A percentile compares a stretch with the other conserved stretches of the same genome.
These are phyloP conservation scores for Heritiera fomes DNA, from an alignment of 345 rosid species.

Conservation along the genomic window DNA sequence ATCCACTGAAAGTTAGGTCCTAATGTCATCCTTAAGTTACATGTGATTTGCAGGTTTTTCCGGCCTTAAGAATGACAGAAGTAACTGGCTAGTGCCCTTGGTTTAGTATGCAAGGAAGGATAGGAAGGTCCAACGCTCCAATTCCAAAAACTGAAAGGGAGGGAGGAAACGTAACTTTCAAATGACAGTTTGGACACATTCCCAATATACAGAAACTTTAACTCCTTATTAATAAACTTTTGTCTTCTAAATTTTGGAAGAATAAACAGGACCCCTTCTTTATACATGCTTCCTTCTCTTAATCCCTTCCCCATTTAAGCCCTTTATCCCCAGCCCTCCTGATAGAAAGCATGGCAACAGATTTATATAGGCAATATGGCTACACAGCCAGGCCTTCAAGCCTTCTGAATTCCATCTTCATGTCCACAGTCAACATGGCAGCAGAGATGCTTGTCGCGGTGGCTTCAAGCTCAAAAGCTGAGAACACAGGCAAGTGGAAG, in stretches of 20 bases:
- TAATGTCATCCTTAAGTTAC: neutral
- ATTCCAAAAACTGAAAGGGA: neutral
- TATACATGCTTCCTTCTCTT: neutral
- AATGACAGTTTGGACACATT: slow-evolving; percentile 14
- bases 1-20: neutral
- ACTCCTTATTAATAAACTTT: neutral
- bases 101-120: neutral
- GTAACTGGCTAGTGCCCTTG: neutral
- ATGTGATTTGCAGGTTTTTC: slow-evolving; percentile 5
- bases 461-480: slow-evolving; percentile 46
- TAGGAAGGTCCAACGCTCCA: neutral
- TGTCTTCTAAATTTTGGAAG: too few relatives aligned
- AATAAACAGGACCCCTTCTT: neutral
- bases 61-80: neutral
- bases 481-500: slow-evolving; percentile 48
- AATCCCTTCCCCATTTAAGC: neutral
- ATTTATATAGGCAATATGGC: slow-evolving; percentile 21
- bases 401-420: slow-evolving; percentile 57
- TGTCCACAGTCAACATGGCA: slow-evolving; percentile 51
- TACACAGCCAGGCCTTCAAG: slow-evolving; percentile 37
- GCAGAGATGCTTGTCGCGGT: slow-evolving; percentile 42
- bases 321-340: neutral
- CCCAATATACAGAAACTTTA: neutral
- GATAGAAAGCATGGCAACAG: slow-evolving; percentile 5
- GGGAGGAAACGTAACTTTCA: neutral